Evolutionary conservation across 495 filamentous ascomycete species (phyloP), one percentile per base, ranked within the genome.

Genomic region (Aspergillus biplanus): DNA sequence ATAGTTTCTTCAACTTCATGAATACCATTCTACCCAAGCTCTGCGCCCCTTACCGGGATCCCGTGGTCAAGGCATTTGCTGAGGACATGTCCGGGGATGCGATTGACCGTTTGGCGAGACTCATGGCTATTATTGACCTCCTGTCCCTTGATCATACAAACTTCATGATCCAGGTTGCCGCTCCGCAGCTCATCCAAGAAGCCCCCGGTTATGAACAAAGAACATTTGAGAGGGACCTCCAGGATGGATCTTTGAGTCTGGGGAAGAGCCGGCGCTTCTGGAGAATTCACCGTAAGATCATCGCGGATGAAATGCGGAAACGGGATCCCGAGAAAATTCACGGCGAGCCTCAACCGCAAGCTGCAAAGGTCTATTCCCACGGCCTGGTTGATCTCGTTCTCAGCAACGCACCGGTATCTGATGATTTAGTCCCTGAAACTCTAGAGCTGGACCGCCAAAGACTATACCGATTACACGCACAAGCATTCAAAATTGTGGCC

Each of bases 101-200:
- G 50, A 93, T 97, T 18, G 88, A 91, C 65, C 90, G 93, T 52
- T 80, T 97, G 5, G 89, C 92, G 58, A 87, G 90, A 34, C 79
- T 98, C 33, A 89, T 96, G 69, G 86, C 88, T 57, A 89, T 96
- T 42, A 92, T 97, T 56, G 92, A 99, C 69, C 83, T 93, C 55
- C 86, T 99, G 66, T 89, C 92, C n/a, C 85, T 97, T 58, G 95
- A 99, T 71, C 93, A 97, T 68, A 91, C 93, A 7, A 99, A 99
- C 72, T 98, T 95, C 68, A 85, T 97, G 75, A 83, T 99, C 11
- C 89, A 89, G 69, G 79, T 90, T 35, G 87, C 89, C 0, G 92
- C 92, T 0, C 92, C 92, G 2, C 85, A 86, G 37, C 86, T 99
- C 33, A 88, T 97, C 52, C 85, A 91, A 62, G 88, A 96, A 64